Percentiles rank a stretch among this genome's conserved stretches.
Evolutionary conservation across 2,329 filamentous ascomycete species (phyloP).

Genomic region (Colletotrichum sp.): DNA sequence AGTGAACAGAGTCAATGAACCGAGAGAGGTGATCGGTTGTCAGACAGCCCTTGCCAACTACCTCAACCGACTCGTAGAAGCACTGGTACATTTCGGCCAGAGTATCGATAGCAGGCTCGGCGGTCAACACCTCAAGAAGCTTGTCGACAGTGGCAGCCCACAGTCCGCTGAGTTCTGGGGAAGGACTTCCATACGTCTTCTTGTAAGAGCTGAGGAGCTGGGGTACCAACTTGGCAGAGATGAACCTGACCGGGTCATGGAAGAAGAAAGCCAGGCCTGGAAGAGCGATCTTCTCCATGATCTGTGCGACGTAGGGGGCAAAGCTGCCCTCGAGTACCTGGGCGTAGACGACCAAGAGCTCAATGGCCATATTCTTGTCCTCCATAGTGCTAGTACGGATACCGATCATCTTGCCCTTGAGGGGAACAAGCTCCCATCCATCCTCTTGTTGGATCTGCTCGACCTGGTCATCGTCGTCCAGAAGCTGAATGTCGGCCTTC

Average conservation of each 20-base stretch:
- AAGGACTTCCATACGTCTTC: constrained; percentile 83
- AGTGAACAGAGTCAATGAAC: constrained; percentile 87
- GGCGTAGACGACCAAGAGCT: constrained; percentile 95
- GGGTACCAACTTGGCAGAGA: constrained; percentile 92
- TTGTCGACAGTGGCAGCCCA: constrained; percentile 90
- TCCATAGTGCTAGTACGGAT: constrained; percentile 97
- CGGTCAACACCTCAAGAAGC: constrained; percentile 89
- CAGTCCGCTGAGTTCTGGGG: constrained; percentile 78
- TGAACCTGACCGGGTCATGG: constrained; percentile 95
- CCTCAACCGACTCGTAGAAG: constrained; percentile 98
- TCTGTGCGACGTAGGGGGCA: constrained; percentile 87
- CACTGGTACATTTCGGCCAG: constrained; percentile 99
- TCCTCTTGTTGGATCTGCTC: constrained; percentile 93
- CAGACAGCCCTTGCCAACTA: constrained; percentile 85
- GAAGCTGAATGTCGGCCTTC: constrained; percentile 94
- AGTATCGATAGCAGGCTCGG: constrained; percentile 94
- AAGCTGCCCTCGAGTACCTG: constrained; percentile 94
- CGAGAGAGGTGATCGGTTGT: constrained; percentile 78
- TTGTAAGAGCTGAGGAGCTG: constrained; percentile 94
- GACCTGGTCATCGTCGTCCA: constrained; percentile 94
- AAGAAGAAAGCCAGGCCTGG: constrained; percentile 98
- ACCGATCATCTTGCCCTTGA: constrained; percentile 97
- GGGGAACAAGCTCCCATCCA: constrained; percentile 94
- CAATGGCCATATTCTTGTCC: constrained; percentile 99
- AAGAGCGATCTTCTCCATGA: constrained; percentile 95